A percentile compares a stretch with the other conserved stretches of the same genome.
Conservation (phyloP, 2,329 filamentous ascomycete species). For the Xylaria sp. region DNA sequence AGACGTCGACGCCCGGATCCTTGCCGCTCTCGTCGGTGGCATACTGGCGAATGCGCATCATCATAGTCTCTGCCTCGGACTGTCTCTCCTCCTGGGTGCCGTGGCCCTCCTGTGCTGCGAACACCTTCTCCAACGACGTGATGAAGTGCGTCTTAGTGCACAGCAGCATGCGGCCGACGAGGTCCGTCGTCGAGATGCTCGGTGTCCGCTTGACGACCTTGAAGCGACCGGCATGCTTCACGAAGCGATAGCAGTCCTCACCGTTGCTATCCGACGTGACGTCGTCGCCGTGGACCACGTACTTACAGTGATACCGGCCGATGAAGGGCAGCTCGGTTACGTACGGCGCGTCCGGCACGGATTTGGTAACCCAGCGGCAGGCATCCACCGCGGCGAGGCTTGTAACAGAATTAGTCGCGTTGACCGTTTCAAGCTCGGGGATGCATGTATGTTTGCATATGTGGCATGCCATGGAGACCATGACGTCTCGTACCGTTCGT, state of each 20-base stretch:
- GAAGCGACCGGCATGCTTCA: slow-evolving; percentile 92
- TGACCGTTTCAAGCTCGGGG: not conserved
- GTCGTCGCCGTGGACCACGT: slow-evolving; percentile 95
- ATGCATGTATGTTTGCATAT: not conserved
- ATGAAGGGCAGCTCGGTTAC: slow-evolving; percentile 95
- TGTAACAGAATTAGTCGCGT: slow-evolving; percentile 36
- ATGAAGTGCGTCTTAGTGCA: slow-evolving; percentile 97
- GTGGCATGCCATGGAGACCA: not conserved
- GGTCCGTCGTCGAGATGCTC: slow-evolving; percentile 94
- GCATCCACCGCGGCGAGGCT: slow-evolving; percentile 90
- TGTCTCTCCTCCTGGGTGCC: slow-evolving; percentile 71
- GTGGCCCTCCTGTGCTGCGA: slow-evolving; percentile 74
- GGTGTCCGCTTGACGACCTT: slow-evolving; percentile 96
- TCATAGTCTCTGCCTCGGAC: slow-evolving; percentile 69
- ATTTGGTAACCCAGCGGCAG: slow-evolving; percentile 90
- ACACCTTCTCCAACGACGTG: slow-evolving; percentile 71
- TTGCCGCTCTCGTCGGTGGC: slow-evolving; percentile 84
- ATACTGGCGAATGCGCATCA: slow-evolving; percentile 80
- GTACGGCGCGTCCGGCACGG: slow-evolving; percentile 86
- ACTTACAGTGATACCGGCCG: slow-evolving; percentile 91
- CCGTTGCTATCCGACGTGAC: slow-evolving; percentile 94
- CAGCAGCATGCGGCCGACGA: slow-evolving; percentile 96
- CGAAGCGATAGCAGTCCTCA: slow-evolving; percentile 96
- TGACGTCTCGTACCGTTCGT: slow-evolving; percentile 69
- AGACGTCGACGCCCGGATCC: slow-evolving; percentile 80